phyloP scores from a whole-genome alignment of 2,329 filamentous ascomycete species.

The Emericellopsis atlantica region DNA sequence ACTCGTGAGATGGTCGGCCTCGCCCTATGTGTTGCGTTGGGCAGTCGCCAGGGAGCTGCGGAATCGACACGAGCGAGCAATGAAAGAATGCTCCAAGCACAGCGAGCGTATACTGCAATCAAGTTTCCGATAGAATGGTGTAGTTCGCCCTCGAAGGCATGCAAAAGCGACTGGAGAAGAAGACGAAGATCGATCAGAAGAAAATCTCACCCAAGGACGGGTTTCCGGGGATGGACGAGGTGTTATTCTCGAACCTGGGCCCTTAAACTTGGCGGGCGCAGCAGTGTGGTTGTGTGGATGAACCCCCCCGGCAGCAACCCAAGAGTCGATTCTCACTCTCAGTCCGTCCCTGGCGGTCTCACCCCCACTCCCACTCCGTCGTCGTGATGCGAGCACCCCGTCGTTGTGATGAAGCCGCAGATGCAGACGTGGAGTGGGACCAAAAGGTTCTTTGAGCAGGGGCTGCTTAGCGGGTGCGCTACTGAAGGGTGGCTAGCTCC shows the following conservation, averaged over 20 bases:
- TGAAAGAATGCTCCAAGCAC: not conserved
- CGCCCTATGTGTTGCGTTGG: too few relatives aligned
- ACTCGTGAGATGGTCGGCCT: too few relatives aligned
- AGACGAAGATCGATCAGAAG: not conserved
- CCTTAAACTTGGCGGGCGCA: too few relatives aligned
- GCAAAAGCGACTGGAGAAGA: not conserved
- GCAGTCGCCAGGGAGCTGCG: too few relatives aligned
- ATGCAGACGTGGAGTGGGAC: not conserved
- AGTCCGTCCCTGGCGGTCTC: too few relatives aligned
- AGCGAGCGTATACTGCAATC: not conserved
- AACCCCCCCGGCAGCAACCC: too few relatives aligned
- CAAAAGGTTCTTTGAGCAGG: not conserved
- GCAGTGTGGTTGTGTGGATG: too few relatives aligned
- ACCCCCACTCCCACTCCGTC: too few relatives aligned
- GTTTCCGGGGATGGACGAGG: not conserved
- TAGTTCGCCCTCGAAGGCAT: not conserved
- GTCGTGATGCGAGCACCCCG: too few relatives aligned
- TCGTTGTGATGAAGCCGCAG: not conserved
- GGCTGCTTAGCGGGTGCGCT: not conserved
- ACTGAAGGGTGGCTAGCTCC: not conserved
- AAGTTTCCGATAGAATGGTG: not conserved
- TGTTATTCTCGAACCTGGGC: not conserved
- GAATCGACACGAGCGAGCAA: not conserved
- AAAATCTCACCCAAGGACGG: too few relatives aligned
- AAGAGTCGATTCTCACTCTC: too few relatives aligned